Evolutionary conservation across 2,329 filamentous ascomycete genomes (phyloP).

Genomic region (Epichloe gansuensis): DNA sequence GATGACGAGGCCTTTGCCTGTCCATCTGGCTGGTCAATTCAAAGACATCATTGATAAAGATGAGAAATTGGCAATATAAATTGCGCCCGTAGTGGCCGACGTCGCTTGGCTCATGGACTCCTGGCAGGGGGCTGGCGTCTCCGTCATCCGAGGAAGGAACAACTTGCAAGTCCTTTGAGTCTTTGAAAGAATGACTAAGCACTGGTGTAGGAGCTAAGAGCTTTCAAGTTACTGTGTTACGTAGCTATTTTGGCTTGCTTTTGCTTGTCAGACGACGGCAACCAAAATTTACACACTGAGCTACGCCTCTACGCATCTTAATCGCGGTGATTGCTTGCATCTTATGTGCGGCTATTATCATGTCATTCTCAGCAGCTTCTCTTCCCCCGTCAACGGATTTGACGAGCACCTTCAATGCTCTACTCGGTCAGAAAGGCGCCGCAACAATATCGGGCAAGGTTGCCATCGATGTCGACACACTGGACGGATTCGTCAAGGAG

Average conservation of each 20-base stretch:
- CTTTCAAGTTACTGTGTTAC: background rate
- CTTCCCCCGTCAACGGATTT: slow-evolving; percentile 40
- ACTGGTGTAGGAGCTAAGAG: background rate
- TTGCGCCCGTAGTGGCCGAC: background rate
- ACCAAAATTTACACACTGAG: background rate
- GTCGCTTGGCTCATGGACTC: background rate
- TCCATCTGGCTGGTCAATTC: background rate
- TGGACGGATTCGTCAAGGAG: slow-evolving; percentile 86
- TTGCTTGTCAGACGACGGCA: background rate
- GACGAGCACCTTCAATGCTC: slow-evolving; percentile 55
- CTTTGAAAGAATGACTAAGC: slow-evolving; percentile 3
- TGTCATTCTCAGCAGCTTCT: slow-evolving; percentile 3
- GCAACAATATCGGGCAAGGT: slow-evolving; percentile 32
- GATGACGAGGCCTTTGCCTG: background rate
- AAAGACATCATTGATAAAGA: background rate
- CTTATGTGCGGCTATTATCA: background rate
- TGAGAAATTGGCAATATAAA: background rate
- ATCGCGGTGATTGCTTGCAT: too few relatives aligned
- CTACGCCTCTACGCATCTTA: background rate
- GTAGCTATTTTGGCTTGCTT: background rate
- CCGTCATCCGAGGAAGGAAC: too few relatives aligned
- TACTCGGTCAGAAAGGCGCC: slow-evolving; percentile 44
- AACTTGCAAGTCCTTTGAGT: too few relatives aligned
- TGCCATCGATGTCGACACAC: slow-evolving; percentile 27
- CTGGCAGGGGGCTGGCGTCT: too few relatives aligned